phyloP scores from a whole-genome alignment of 1,284 basidiomycete species.

The Anthracocystis panici-leucophaei region DNA sequence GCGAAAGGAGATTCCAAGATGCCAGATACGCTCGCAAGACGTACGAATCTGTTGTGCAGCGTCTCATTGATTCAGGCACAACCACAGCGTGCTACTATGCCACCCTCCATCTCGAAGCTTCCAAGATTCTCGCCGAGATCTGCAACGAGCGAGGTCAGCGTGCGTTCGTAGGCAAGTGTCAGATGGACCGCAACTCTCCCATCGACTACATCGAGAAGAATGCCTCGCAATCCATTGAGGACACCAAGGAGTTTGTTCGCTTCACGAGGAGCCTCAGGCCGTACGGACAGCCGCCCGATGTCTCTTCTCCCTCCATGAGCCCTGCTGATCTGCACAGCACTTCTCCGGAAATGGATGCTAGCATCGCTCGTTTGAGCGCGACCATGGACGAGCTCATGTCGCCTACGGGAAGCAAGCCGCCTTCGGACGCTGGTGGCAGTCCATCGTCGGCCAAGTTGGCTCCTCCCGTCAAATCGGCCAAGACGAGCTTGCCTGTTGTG shows the following conservation, averaged over 20 bases:
- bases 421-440: slow-evolving; percentile 43
- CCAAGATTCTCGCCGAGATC: slow-evolving; percentile 83
- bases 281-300: slow-evolving; percentile 48
- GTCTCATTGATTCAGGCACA: slow-evolving; percentile 78
- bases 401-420: slow-evolving; percentile 37
- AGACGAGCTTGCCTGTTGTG: slow-evolving; percentile 17
- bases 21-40: slow-evolving; percentile 78
- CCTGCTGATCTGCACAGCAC: slow-evolving; percentile 35
- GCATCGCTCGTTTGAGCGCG: slow-evolving; percentile 56
- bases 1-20: slow-evolving; percentile 84
- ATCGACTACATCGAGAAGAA: slow-evolving; percentile 78
- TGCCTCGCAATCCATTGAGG: slow-evolving; percentile 57
- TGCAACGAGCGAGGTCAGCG: slow-evolving; percentile 82
- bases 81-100: slow-evolving; percentile 95
- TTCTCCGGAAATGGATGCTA: slow-evolving; percentile 60
- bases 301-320: slow-evolving; percentile 49
- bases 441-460: slow-evolving; percentile 31
- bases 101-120: slow-evolving; percentile 83
- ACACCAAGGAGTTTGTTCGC: slow-evolving; percentile 63
- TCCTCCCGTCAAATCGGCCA: slow-evolving; percentile 22
- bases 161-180: slow-evolving; percentile 90
- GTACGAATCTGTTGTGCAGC: slow-evolving; percentile 81
- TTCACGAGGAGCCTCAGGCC: slow-evolving; percentile 49
- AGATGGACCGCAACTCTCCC: slow-evolving; percentile 86
- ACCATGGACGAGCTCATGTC: slow-evolving; percentile 63